Evolutionary conservation across 495 filamentous ascomycete genomes (phyloP).

Genomic region (Penicillium desertorum): DNA sequence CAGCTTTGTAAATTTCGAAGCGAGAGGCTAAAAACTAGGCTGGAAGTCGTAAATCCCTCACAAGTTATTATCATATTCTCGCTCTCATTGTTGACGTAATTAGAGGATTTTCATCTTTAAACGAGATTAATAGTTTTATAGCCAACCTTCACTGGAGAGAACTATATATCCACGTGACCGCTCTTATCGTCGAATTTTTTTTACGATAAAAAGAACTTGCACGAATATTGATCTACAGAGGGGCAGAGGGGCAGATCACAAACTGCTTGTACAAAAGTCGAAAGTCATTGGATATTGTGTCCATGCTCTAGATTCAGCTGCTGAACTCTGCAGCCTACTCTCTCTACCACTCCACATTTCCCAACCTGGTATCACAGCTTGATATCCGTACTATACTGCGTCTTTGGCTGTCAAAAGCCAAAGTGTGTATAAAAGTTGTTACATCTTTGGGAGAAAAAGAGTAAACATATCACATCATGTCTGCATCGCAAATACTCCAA

Average conservation of each 20-base stretch:
- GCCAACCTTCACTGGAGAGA: neutral
- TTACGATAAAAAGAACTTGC: slow-evolving; percentile 9
- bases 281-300: neutral
- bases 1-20: too few species aligned
- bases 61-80: too few species aligned
- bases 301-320: neutral
- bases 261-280: neutral
- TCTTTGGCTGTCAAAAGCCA: neutral
- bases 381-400: neutral
- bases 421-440: neutral
- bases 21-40: too few species aligned
- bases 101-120: neutral
- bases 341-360: neutral
- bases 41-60: too few species aligned
- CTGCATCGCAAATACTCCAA: slow-evolving; percentile 23
- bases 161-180: slow-evolving; percentile 3
- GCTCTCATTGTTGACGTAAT: neutral
- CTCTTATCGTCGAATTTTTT: slow-evolving; percentile 6
- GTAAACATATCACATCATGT: neutral
- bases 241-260: slow-evolving; percentile 10
- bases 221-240: slow-evolving; percentile 9
- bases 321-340: neutral
- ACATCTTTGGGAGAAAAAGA: neutral
- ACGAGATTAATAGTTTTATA: neutral
- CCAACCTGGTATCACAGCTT: neutral